A percentile compares a stretch with the other conserved stretches of the same genome.
Evolutionary conservation across 345 rosid genomes (phyloP).

Genomic region (Bruguiera sexangula): DNA sequence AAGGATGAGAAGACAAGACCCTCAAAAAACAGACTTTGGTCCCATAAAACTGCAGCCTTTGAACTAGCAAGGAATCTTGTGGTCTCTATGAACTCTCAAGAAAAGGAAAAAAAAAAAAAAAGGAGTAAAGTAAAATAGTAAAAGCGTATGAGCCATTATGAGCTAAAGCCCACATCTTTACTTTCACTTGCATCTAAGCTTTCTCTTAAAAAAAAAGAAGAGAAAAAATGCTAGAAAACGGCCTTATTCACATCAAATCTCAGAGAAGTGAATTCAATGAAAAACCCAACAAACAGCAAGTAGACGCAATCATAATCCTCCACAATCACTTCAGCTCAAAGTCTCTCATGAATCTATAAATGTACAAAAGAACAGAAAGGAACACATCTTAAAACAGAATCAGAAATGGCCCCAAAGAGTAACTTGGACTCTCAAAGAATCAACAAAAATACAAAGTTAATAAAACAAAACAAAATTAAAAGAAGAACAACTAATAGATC

Average conservation of each 20-base stretch:
- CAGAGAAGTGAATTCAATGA: constrained; percentile 38
- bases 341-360: constrained; percentile 25
- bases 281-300: constrained; percentile 33
- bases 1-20: constrained; percentile 32
- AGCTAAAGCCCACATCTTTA: constrained; percentile 30
- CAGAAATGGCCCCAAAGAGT: constrained; percentile 24
- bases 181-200: constrained; percentile 77
- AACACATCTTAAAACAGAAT: constrained; percentile 26
- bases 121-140: constrained; percentile 25
- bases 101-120: too few relatives aligned
- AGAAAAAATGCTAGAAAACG: constrained; percentile 32
- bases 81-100: constrained; percentile 11
- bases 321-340: constrained; percentile 31
- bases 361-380: constrained; percentile 13
- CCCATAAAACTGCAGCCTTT: constrained; percentile 24
- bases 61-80: constrained; percentile 31
- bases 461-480: constrained; percentile 15
- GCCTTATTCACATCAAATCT: constrained; percentile 58
- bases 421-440: constrained; percentile 19
- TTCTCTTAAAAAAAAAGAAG: too few relatives aligned
- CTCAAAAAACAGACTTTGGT: constrained; percentile 20
- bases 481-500: constrained; percentile 16
- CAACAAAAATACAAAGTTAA: constrained; percentile 26
- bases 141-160: constrained; percentile 38
- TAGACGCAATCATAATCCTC: constrained; percentile 32